A percentile compares a stretch with the other conserved stretches of the same genome.
Conservation (phyloP, 2,329 filamentous ascomycete genomes). For the Colletotrichum eremochloae region DNA sequence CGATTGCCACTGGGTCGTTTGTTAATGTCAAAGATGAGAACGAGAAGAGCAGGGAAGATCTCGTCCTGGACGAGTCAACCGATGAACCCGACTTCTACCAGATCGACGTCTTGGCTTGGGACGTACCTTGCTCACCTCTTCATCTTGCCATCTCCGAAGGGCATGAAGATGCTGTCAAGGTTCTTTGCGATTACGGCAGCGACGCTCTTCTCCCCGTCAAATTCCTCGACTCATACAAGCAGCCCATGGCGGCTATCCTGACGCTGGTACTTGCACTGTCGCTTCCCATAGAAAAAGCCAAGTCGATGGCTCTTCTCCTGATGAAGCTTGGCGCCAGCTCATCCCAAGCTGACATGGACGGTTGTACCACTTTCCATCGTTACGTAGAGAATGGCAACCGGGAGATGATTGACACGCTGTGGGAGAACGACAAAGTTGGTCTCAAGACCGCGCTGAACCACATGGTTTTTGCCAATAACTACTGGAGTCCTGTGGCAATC, state of each 20-base stretch:
- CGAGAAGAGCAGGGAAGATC: slow-evolving; percentile 53
- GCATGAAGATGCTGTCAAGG: slow-evolving; percentile 75
- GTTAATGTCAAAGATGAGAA: slow-evolving; percentile 72
- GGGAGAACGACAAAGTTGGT: slow-evolving; percentile 70
- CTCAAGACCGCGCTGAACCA: slow-evolving; percentile 77
- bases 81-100: slow-evolving; percentile 85
- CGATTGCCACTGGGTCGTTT: slow-evolving; percentile 78
- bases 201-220: slow-evolving; percentile 83
- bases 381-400: slow-evolving; percentile 66
- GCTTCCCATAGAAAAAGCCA: slow-evolving; percentile 73
- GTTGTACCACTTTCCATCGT: slow-evolving; percentile 76
- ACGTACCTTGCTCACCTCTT: slow-evolving; percentile 78
- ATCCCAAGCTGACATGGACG: slow-evolving; percentile 77
- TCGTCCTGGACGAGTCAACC: slow-evolving; percentile 64
- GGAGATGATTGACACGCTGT: slow-evolving; percentile 63
- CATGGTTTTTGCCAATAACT: slow-evolving; percentile 58
- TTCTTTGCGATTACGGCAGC: slow-evolving; percentile 81
- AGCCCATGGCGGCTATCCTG: slow-evolving; percentile 72
- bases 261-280: slow-evolving; percentile 77
- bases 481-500: slow-evolving; percentile 53
- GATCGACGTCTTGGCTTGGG: slow-evolving; percentile 84
- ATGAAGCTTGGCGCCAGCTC: slow-evolving; percentile 79
- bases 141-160: slow-evolving; percentile 84
- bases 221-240: slow-evolving; percentile 63
- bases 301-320: slow-evolving; percentile 74